phyloP scores from a whole-genome alignment of 768 basidiomycete species.

The Mycena leptocephala region DNA sequence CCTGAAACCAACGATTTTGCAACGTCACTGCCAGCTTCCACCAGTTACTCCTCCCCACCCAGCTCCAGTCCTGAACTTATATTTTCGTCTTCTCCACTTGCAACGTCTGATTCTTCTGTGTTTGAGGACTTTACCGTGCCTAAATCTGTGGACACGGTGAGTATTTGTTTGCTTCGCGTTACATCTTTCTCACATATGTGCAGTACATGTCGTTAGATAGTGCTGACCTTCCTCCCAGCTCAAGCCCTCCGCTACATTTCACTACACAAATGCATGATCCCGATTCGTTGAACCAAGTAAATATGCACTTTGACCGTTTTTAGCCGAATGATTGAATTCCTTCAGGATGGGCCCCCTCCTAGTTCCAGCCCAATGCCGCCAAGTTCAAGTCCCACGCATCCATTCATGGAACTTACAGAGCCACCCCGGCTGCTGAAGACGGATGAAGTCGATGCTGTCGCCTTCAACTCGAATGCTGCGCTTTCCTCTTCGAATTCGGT shows the following conservation, averaged over 20 bases:
- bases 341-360: background rate
- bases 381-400: constrained; percentile 27
- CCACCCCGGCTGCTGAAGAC: background rate
- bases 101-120: constrained; percentile 26
- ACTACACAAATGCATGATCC: constrained; percentile 41
- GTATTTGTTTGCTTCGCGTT: background rate
- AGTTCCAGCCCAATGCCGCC: constrained; percentile 29
- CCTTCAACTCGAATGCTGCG: background rate
- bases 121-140: background rate
- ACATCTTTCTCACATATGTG: background rate
- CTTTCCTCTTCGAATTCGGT: background rate
- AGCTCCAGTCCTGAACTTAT: constrained; percentile 65
- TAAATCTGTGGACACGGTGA: constrained; percentile 2
- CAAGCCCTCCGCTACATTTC: constrained; percentile 64
- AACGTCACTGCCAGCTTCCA: constrained; percentile 13
- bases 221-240: constrained; percentile 54
- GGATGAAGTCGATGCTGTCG: background rate
- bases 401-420: background rate
- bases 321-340: background rate
- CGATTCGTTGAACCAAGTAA: constrained; percentile 8
- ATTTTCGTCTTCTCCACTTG: constrained; percentile 57
- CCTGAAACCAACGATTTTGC: constrained; percentile 13
- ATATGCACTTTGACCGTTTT: background rate
- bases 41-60: constrained; percentile 47
- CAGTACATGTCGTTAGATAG: background rate